phyloP scores from a whole-genome alignment of 2,329 filamentous ascomycete species.

The Madurella mycetomatis region DNA sequence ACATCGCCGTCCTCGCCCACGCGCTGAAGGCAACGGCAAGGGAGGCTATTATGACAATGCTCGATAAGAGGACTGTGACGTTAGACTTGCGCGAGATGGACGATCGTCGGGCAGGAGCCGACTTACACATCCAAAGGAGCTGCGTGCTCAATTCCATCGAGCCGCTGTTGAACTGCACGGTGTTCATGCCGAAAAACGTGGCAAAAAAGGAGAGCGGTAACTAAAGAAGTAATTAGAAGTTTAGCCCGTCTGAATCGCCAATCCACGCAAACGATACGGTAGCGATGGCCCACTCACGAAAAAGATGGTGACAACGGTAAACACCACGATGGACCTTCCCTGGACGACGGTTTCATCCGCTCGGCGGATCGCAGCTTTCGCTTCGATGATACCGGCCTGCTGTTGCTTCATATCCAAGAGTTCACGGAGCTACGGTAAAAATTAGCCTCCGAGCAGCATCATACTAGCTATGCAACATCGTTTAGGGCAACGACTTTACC shows the following conservation, averaged over 20 bases:
- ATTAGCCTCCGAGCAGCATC: not conserved
- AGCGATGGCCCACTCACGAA: conserved; percentile 26
- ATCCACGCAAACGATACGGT: not conserved
- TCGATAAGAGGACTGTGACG: conserved; percentile 17
- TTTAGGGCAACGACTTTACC: conserved; percentile 2
- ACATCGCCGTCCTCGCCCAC: conserved; percentile 14
- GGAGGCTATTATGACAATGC: conserved; percentile 16
- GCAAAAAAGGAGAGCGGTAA: conserved; percentile 36
- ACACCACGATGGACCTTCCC: conserved; percentile 32
- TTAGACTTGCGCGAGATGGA: not conserved
- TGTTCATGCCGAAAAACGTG: conserved; percentile 38
- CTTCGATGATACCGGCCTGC: conserved; percentile 33
- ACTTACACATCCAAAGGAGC: conserved; percentile 23
- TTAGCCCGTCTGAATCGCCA: not conserved
- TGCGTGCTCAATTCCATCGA: conserved; percentile 14
- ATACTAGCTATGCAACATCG: not conserved
- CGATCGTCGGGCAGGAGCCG: not conserved
- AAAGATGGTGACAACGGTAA: conserved; percentile 35
- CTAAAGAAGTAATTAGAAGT: conserved; percentile 15
- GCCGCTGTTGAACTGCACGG: conserved; percentile 20
- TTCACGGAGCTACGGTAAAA: conserved; percentile 25
- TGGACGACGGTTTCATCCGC: conserved; percentile 32
- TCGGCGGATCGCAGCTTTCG: conserved; percentile 28
- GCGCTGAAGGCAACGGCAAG: conserved; percentile 21
- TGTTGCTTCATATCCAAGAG: conserved; percentile 33